Evolutionary conservation across 495 filamentous ascomycete genomes (phyloP), one percentile per base, ranked within the genome.

Genomic region (Acidiella bohemica): DNA sequence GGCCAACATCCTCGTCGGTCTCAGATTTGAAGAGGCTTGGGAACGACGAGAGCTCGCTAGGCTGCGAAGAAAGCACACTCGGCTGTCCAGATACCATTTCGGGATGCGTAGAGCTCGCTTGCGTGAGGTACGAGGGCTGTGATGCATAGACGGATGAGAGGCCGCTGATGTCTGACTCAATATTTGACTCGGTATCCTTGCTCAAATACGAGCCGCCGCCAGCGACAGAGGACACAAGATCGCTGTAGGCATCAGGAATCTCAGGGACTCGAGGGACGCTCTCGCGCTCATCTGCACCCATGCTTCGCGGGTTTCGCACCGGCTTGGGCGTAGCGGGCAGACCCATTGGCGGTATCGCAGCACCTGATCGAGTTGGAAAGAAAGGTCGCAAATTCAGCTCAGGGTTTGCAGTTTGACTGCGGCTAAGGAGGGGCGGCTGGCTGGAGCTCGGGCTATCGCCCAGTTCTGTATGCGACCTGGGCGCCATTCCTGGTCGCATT

Each of bases 311-410:
- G 54, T 86, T 76, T 19, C 80, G 72, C 84, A 92, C 90, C 2
- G 84, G 83, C 60, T 78, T 69, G 16, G 85, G 84, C 5, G 84
- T 92, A 3, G 84, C 81, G 29, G 85, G 83, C 1, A 93, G 67
- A 2, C 85, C 84, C 39, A 85, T 66, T 6, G 47, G 60, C 8
- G 45, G 14, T 44, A 50, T 18, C 25, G 22, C 31, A 2, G 22
- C 18, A 17, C 27, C 19, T 11, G 11, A 22, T 10, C 10, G 13
- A 6, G 5, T 23, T 5, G 17, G 8, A 14, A 2, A n/a, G n/a
- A 26, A 39, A 54, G 12, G 21, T 47, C 37, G 38, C 18, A 44
- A 18, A 51, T 54, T 53, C 10, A 32, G 12, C n/a, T 55, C 53
- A 19, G 53, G 49, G 13, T 55, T 49, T 2, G 42, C 49, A 0